Base-by-base conservation (phyloP, 2,329 filamentous ascomycete species). In the Fusarium musae region DNA sequence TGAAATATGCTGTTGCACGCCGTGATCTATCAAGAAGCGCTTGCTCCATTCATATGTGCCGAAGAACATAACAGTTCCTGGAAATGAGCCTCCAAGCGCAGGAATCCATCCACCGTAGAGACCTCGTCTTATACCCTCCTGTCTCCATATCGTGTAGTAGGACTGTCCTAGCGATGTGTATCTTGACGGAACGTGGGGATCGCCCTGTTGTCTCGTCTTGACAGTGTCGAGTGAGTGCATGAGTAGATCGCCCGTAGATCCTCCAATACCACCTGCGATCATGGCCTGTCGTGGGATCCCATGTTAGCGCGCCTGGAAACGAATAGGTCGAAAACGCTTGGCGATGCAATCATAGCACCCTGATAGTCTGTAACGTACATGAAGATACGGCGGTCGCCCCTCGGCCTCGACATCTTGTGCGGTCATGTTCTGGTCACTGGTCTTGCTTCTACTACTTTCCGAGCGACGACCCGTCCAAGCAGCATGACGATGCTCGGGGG, bases 161-260 rank as follows among this genome's bases (percentile, higher is more conserved):
- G 96, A 96, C 66, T 93, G 93, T 43, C 93, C 93, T 82, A 98
- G 91, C 21, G 94, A 96, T 16, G 93, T 92, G 84, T 99, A 99
- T 84, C 93, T 97, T 3, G 96, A 93, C 28, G 96, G 96, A 69
- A 97, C 89, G 80, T 96, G 93, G 49, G 96, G 95, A 79, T 98
- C 96, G 79, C 96, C 96, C 84, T 99, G 96, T 82, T 99, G 97
- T 77, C 96, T 90, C 52, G 96, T 99, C 85, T 99, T 99, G 78
- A 99, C 96, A 2, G 96, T 99, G 83, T 99, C 96, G 79, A 99
- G 89, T 50, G 96, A 98, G 85, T 99, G 96, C 96, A 99, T 99
- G 75, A 99, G 86, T 89, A 99, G 93, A 83, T 99, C 96, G 66
- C 97, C 96, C 63, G 93, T 97, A 21, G 93, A 95, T 59, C 96